These are phyloP conservation scores for Hsuehochloa calcarea DNA, from an alignment of 176 grass and related monocot genomes.

Conservation along the genomic window DNA sequence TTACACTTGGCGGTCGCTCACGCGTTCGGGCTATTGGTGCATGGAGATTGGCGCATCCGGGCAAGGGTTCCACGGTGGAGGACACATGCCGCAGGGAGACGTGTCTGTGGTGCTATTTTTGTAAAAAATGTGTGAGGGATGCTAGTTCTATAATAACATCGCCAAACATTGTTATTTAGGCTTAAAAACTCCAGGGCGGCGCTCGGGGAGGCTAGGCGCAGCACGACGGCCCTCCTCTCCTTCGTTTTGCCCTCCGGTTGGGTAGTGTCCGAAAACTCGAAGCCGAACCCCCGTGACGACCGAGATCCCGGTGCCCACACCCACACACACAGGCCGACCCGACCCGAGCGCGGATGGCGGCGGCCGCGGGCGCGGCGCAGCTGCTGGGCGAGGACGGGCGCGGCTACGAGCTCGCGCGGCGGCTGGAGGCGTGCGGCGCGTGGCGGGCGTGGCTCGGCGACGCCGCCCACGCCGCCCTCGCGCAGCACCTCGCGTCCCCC, in stretches of 20 bases:
- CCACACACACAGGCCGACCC: not conserved
- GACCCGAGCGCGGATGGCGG: constrained; percentile 19
- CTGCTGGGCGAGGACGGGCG: constrained; percentile 93
- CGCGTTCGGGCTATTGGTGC: too few species aligned
- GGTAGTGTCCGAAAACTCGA: not conserved
- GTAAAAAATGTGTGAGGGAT: too few species aligned
- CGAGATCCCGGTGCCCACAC: constrained; percentile 18
- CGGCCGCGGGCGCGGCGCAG: constrained; percentile 37
- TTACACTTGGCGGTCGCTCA: too few species aligned
- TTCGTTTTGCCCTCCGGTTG: constrained; percentile 1
- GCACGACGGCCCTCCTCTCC: not conserved
- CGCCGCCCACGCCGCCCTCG: constrained; percentile 56
- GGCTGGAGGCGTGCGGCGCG: constrained; percentile 76
- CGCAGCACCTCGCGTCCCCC: constrained; percentile 52
- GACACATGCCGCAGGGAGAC: too few species aligned
- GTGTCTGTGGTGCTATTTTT: too few species aligned
- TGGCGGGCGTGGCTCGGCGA: constrained; percentile 95
- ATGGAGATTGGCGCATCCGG: too few species aligned
- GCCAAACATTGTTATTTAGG: too few species aligned
- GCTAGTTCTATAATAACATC: too few species aligned
- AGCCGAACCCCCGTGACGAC: not conserved
- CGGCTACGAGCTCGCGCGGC: constrained; percentile 82
- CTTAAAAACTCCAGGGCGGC: too few species aligned
- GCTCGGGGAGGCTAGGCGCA: too few species aligned
- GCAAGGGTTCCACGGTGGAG: too few species aligned